These are phyloP conservation scores for Plasmodium blacklocki DNA, from an alignment of 169 alveolate species.

Conservation along the genomic window DNA sequence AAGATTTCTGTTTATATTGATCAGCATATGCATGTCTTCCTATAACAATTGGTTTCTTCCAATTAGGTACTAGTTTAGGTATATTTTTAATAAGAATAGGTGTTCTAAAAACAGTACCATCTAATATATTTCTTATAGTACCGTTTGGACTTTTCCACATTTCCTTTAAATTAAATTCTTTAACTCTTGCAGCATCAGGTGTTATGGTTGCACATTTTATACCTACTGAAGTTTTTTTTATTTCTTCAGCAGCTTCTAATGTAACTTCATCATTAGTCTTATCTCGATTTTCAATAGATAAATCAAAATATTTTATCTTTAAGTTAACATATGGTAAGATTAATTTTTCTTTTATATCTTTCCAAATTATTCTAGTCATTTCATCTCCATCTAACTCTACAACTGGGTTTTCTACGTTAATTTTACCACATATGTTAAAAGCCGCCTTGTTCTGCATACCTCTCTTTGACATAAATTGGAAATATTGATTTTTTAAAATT, in stretches of 20 bases:
- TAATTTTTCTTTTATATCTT: conserved; percentile 91
- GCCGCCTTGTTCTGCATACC: background rate
- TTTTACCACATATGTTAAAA: conserved; percentile 38
- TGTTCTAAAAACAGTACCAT: conserved; percentile 96
- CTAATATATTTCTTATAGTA: conserved; percentile 94
- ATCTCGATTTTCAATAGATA: conserved; percentile 93
- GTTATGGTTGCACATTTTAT: conserved; percentile 97
- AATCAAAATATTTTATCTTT: conserved; percentile 92
- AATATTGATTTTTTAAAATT: too few relatives aligned
- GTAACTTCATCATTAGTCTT: conserved; percentile 95
- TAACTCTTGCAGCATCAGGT: conserved; percentile 96
- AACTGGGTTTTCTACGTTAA: conserved; percentile 86
- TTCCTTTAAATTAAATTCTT: conserved; percentile 93
- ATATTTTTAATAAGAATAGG: conserved; percentile 94
- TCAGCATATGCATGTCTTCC: conserved; percentile 98
- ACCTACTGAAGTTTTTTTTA: conserved; percentile 92
- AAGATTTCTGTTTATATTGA: conserved; percentile 93
- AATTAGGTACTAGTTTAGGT: conserved; percentile 93
- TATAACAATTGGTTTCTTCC: conserved; percentile 95
- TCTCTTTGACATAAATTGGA: too few relatives aligned
- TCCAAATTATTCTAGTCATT: conserved; percentile 96
- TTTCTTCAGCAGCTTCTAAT: conserved; percentile 96
- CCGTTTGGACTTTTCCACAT: conserved; percentile 98
- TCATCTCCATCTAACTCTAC: conserved; percentile 97
- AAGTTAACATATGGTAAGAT: conserved; percentile 94